phyloP scores from a whole-genome alignment of 768 basidiomycete species.

The Panaeolus cyanescens region DNA sequence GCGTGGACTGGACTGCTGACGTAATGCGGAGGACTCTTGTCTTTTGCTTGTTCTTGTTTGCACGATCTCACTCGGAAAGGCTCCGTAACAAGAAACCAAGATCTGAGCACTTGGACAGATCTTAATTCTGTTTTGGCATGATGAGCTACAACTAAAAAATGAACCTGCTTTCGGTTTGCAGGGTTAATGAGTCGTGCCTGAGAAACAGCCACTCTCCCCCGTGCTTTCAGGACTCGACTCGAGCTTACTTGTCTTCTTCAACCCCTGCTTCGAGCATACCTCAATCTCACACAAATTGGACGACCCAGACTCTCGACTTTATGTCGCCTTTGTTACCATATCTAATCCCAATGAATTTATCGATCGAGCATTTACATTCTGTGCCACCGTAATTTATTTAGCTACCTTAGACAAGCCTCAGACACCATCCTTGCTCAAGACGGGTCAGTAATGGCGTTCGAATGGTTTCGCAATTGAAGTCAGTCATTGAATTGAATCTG shows the following conservation, averaged over 20 bases:
- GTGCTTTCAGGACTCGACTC: slow-evolving; percentile 34
- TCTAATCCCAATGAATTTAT: not conserved
- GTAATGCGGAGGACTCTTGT: not conserved
- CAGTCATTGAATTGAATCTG: not conserved
- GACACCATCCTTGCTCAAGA: not conserved
- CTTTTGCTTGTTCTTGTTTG: slow-evolving; percentile 11
- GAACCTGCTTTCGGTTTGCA: slow-evolving; percentile 9
- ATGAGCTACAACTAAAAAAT: slow-evolving; percentile 22
- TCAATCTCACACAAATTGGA: slow-evolving; percentile 1
- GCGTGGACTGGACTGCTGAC: not conserved
- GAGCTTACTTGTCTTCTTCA: slow-evolving; percentile 19
- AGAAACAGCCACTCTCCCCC: slow-evolving; percentile 38
- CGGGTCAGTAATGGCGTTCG: not conserved
- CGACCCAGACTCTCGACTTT: not conserved
- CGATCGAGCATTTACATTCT: not conserved
- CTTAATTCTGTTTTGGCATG: slow-evolving; percentile 11
- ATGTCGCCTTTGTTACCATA: not conserved
- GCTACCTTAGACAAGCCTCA: not conserved
- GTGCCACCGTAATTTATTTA: not conserved
- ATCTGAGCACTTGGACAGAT: slow-evolving; percentile 13
- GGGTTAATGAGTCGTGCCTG: slow-evolving; percentile 26
- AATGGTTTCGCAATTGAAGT: not conserved
- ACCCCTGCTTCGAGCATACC: slow-evolving; percentile 15
- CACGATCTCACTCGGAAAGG: slow-evolving; percentile 6
- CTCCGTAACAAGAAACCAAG: slow-evolving; percentile 17